Evolutionary conservation across 108 stramenopile genomes (phyloP).

Genomic region (Skeletonema potamos): DNA sequence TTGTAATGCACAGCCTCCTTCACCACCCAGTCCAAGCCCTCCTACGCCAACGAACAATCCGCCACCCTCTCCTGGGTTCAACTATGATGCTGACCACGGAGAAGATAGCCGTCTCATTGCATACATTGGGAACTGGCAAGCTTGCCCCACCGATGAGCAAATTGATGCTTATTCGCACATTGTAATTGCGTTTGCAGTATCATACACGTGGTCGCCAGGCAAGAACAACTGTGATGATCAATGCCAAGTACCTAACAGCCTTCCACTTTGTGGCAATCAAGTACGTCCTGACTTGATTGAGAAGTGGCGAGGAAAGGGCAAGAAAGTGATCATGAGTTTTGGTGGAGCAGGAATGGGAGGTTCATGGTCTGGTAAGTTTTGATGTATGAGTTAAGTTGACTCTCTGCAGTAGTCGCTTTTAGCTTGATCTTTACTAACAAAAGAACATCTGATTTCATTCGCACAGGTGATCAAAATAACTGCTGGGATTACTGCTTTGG

Average conservation of each 20-base stretch:
- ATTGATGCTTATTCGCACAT: constrained; percentile 56
- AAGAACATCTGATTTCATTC: background rate
- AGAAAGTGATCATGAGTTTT: constrained; percentile 55
- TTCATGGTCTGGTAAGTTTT: constrained; percentile 35
- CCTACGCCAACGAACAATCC: constrained; percentile 14
- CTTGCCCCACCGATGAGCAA: constrained; percentile 54
- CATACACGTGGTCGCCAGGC: constrained; percentile 41
- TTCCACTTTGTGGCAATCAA: constrained; percentile 43
- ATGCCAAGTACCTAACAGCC: constrained; percentile 39
- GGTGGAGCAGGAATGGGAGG: constrained; percentile 62
- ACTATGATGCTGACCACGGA: constrained; percentile 24
- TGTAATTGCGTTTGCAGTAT: constrained; percentile 60
- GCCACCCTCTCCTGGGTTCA: constrained; percentile 3
- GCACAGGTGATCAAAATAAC: constrained; percentile 38
- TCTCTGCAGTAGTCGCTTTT: background rate
- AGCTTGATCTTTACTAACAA: background rate
- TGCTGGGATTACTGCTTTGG: constrained; percentile 80
- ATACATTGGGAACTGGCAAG: constrained; percentile 64
- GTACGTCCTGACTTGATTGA: constrained; percentile 15
- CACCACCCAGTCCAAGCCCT: constrained; percentile 20
- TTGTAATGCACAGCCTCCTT: constrained; percentile 7
- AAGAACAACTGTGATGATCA: constrained; percentile 43
- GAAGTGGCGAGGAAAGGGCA: constrained; percentile 38
- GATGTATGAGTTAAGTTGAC: background rate
- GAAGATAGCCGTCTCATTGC: constrained; percentile 58